Evolutionary conservation across 371 early-diverging fungal genomes (phyloP).

Genomic region (Rhizopus microsporus): DNA sequence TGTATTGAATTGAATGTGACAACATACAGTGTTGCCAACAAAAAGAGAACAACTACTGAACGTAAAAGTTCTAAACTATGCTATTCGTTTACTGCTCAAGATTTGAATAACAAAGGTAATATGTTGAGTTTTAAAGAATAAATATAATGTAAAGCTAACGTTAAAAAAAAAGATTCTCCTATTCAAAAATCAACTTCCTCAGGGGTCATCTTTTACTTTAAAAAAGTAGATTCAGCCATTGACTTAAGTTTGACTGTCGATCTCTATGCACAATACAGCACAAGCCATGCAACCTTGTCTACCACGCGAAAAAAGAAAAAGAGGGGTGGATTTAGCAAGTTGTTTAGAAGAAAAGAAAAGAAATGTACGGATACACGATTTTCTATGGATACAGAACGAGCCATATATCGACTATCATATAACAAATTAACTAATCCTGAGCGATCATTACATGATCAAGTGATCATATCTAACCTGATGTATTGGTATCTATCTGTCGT

Average conservation of each 20-base stretch:
- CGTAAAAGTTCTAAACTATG: too few relatives aligned
- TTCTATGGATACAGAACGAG: conserved; percentile 62
- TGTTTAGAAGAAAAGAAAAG: background rate
- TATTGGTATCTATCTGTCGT: conserved; percentile 63
- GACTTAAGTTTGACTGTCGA: background rate
- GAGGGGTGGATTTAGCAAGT: background rate
- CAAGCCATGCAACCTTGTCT: background rate
- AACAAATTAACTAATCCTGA: conserved; percentile 67
- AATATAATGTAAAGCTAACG: too few relatives aligned
- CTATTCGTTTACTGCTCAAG: too few relatives aligned
- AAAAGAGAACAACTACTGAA: too few relatives aligned
- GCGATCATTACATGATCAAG: conserved; percentile 73
- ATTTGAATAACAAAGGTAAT: too few relatives aligned
- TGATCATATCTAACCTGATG: conserved; percentile 78
- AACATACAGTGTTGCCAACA: too few relatives aligned
- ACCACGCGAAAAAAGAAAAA: background rate
- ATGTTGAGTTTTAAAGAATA: too few relatives aligned
- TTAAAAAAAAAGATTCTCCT: too few relatives aligned
- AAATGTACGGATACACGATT: conserved; percentile 23
- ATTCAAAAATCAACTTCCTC: too few relatives aligned
- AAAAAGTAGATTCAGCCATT: background rate
- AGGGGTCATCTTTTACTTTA: too few relatives aligned
- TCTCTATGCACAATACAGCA: background rate
- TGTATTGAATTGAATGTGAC: too few relatives aligned
- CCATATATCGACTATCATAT: conserved; percentile 70